phyloP scores from a whole-genome alignment of 495 filamentous ascomycete species.

The Xylaria flabelliformis region DNA sequence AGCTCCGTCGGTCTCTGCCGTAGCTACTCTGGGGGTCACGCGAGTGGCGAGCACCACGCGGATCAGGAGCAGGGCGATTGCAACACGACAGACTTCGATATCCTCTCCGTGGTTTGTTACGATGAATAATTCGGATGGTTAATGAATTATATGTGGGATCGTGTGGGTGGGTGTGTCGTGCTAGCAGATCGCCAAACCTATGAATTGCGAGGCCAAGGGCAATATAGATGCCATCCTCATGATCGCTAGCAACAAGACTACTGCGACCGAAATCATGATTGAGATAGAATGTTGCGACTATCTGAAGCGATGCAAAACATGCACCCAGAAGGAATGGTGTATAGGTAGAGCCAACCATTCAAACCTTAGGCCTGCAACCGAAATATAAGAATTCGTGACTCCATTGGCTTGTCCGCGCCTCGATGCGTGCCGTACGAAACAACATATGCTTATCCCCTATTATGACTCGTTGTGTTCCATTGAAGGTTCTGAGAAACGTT shows the following conservation, averaged over 20 bases:
- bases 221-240: not conserved
- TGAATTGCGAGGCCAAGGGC: conserved; percentile 4
- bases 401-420: not conserved
- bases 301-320: not conserved
- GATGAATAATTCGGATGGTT: conserved; percentile 13
- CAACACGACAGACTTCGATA: conserved; percentile 24
- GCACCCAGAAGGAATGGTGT: not conserved
- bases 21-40: conserved; percentile 18
- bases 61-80: conserved; percentile 21
- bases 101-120: conserved; percentile 28
- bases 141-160: not conserved
- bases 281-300: not conserved
- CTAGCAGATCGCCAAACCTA: not conserved
- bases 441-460: not conserved
- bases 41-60: conserved; percentile 7
- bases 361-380: not conserved
- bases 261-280: not conserved
- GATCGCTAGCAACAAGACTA: not conserved
- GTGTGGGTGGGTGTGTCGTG: not conserved
- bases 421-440: not conserved
- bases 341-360: not conserved
- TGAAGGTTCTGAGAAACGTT: not conserved
- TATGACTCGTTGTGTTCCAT: not conserved
- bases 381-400: not conserved
- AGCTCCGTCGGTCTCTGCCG: conserved; percentile 20